Evolutionary conservation across 306 rosid genomes (phyloP).

Genomic region (Dryas alaskensis): DNA sequence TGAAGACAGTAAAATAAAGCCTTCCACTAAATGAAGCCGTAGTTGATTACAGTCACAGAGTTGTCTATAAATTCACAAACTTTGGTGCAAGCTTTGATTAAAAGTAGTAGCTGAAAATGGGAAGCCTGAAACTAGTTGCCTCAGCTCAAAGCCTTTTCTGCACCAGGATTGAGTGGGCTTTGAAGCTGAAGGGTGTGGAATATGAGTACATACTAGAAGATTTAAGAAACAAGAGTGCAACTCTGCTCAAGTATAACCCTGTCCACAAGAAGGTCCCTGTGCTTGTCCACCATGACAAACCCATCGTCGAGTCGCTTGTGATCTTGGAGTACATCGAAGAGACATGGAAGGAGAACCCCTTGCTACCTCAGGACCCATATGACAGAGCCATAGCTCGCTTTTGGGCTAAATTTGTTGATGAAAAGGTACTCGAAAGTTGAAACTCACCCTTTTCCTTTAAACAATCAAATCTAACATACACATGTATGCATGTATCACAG

Average conservation of each 20-base stretch:
- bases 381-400: constrained; percentile 45
- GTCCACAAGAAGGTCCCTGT: constrained; percentile 50
- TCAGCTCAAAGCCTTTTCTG: constrained; percentile 37
- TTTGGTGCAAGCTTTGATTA: neutral
- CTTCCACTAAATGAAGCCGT: too few relatives aligned
- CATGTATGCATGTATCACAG: neutral
- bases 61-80: neutral
- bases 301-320: constrained; percentile 42
- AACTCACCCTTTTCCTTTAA: neutral
- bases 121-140: constrained; percentile 39
- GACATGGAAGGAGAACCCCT: constrained; percentile 46
- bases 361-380: constrained; percentile 32
- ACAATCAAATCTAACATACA: neutral
- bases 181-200: constrained; percentile 50
- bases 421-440: constrained; percentile 32
- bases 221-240: constrained; percentile 38
- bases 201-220: constrained; percentile 40
- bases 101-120: constrained; percentile 24
- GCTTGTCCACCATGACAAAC: constrained; percentile 28
- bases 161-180: constrained; percentile 42
- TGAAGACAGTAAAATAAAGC: too few relatives aligned
- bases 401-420: constrained; percentile 46
- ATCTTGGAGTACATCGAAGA: constrained; percentile 57
- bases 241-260: constrained; percentile 49
- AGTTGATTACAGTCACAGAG: too few relatives aligned